A percentile compares a stretch with the other conserved stretches of the same genome.
These are phyloP conservation scores for Penicillium flavigenum DNA, from an alignment of 495 filamentous ascomycete genomes.

Conservation along the genomic window DNA sequence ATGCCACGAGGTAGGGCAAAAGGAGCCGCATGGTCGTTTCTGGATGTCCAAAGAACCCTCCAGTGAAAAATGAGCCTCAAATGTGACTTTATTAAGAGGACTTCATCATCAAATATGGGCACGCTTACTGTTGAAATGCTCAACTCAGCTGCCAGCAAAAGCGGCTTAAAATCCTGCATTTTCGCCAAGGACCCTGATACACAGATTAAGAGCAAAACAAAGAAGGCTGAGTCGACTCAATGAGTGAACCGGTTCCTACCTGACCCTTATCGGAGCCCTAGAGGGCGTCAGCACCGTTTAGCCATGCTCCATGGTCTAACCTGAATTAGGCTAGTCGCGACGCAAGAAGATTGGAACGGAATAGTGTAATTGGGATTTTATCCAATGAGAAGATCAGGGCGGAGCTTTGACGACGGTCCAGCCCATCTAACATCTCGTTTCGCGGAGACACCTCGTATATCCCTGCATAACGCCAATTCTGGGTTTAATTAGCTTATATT, in stretches of 20 bases:
- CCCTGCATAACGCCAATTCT: neutral
- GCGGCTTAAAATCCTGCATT: neutral
- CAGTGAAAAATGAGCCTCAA: neutral
- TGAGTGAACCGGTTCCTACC: neutral
- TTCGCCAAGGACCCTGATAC: neutral
- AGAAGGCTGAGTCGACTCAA: neutral
- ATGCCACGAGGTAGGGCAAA: neutral
- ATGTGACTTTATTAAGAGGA: neutral
- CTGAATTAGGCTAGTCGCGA: neutral
- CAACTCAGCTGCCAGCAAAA: neutral
- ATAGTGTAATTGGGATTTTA: neutral
- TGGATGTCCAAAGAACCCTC: neutral
- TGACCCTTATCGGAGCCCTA: neutral
- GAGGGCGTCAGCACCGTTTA: neutral
- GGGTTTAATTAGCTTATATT: neutral
- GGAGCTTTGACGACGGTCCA: neutral
- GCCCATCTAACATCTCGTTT: neutral
- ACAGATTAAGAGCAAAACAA: neutral
- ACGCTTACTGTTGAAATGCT: neutral
- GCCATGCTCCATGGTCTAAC: neutral
- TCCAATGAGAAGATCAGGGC: conserved; percentile 1
- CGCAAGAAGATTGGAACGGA: neutral
- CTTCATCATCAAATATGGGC: neutral
- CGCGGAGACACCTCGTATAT: too few species aligned
- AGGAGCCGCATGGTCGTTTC: neutral